Percentiles rank a stretch among this genome's conserved stretches.
Conservation (phyloP, 371 early-diverging fungal genomes). For the Paraphysoderma sedebokerense region DNA sequence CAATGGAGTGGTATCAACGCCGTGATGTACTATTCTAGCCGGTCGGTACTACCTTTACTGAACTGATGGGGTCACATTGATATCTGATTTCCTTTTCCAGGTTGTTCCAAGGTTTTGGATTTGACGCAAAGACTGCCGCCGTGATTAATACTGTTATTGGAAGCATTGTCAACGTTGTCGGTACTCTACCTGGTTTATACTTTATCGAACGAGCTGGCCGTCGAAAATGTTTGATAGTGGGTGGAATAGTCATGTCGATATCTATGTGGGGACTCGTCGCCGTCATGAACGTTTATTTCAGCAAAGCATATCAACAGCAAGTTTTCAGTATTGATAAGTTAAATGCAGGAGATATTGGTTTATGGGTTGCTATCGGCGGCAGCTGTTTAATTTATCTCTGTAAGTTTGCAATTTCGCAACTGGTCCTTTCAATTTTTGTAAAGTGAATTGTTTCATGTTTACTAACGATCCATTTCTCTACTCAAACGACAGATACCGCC, state of each 20-base stretch:
- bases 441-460: background rate
- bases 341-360: too few species aligned
- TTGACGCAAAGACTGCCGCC: too few species aligned
- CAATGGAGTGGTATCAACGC: slow-evolving; percentile 31
- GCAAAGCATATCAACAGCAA: too few species aligned
- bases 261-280: background rate
- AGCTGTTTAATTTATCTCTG: too few species aligned
- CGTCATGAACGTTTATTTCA: background rate
- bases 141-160: background rate
- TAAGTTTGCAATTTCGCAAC: background rate
- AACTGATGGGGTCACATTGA: too few species aligned
- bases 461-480: background rate
- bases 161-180: slow-evolving; percentile 17
- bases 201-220: slow-evolving; percentile 23
- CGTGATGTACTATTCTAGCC: slow-evolving; percentile 23
- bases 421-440: background rate
- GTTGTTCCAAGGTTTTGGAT: too few species aligned
- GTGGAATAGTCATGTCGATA: slow-evolving; percentile 17
- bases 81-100: too few species aligned
- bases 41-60: too few species aligned
- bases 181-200: slow-evolving; percentile 26
- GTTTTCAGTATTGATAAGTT: too few species aligned
- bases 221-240: slow-evolving; percentile 14
- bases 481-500: background rate
- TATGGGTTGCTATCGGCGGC: too few species aligned